Evolutionary conservation across 306 rosid species (phyloP).

Genomic region (Trifolium repens): DNA sequence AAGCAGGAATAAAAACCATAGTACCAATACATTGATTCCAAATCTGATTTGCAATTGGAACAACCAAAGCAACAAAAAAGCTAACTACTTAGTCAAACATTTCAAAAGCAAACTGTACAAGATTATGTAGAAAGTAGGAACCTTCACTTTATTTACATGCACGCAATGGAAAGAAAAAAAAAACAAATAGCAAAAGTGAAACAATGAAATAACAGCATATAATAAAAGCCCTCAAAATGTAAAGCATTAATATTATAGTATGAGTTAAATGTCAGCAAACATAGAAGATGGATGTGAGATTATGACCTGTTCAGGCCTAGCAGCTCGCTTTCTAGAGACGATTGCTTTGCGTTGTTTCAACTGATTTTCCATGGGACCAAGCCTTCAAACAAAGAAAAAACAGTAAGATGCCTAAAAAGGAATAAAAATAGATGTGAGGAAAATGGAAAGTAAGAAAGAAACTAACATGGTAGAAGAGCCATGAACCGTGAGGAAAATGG

Average conservation of each 20-base stretch:
- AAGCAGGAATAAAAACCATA: constrained; percentile 13
- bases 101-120: background rate
- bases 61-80: background rate
- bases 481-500: constrained; percentile 56
- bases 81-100: background rate
- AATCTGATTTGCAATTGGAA: background rate
- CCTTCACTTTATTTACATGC: background rate
- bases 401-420: background rate
- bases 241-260: background rate
- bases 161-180: background rate
- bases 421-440: no score
- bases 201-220: background rate
- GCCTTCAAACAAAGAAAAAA: constrained; percentile 46
- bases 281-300: no score
- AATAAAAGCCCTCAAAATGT: background rate
- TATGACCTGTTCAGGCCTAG: constrained; percentile 72
- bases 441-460: background rate
- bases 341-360: constrained; percentile 60
- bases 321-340: constrained; percentile 47
- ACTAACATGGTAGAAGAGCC: constrained; percentile 68
- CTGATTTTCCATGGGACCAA: constrained; percentile 83
- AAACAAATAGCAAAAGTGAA: no score
- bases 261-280: background rate
- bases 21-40: background rate
- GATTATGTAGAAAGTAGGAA: background rate